phyloP scores from a whole-genome alignment of 2,329 filamentous ascomycete species.

The Clarireedia monteithiana region DNA sequence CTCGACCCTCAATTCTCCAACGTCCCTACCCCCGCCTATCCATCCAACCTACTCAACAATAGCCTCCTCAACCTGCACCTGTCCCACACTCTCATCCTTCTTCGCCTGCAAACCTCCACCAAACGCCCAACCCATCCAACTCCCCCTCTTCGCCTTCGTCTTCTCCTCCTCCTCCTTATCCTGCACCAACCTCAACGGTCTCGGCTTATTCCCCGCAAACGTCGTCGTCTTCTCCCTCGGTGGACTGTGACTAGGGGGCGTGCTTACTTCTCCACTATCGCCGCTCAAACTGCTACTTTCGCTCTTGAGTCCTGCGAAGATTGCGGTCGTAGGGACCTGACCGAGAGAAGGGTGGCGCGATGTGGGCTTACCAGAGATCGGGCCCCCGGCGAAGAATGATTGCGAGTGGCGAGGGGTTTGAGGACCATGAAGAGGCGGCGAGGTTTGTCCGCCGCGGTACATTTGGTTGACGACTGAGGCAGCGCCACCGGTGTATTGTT shows the following conservation, averaged over 20 bases:
- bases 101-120: constrained; percentile 6
- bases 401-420: constrained; percentile 51
- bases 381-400: constrained; percentile 52
- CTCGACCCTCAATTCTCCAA: not conserved
- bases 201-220: constrained; percentile 65
- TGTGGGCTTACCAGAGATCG: constrained; percentile 43
- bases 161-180: constrained; percentile 47
- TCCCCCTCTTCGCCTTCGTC: constrained; percentile 49
- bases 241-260: constrained; percentile 42
- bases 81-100: constrained; percentile 2
- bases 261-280: constrained; percentile 56
- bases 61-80: not conserved
- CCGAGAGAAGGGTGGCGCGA: constrained; percentile 44
- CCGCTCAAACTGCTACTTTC: constrained; percentile 45
- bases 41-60: constrained; percentile 4
- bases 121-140: constrained; percentile 56
- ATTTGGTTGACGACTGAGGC: constrained; percentile 80
- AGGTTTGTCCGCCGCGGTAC: constrained; percentile 65
- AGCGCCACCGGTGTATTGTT: constrained; percentile 50
- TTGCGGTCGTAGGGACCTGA: constrained; percentile 45
- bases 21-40: not conserved
- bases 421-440: constrained; percentile 44
- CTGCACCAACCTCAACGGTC: constrained; percentile 80
- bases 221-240: constrained; percentile 52
- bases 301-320: constrained; percentile 57